These are phyloP conservation scores for Zymoseptoria ardabiliae DNA, from an alignment of 2,329 filamentous ascomycete genomes.

Conservation along the genomic window DNA sequence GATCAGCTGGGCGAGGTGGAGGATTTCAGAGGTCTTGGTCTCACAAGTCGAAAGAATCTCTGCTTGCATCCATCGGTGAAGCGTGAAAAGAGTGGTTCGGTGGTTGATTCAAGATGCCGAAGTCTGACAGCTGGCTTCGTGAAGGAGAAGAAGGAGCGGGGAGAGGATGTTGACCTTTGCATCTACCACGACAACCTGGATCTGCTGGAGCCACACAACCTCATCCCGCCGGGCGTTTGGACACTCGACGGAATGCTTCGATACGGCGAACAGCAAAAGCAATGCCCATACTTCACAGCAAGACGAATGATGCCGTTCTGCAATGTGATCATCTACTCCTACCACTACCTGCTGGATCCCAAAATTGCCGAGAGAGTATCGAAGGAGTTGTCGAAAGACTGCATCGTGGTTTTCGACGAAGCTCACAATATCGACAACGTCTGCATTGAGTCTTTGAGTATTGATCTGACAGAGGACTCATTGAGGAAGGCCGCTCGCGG, in stretches of 20 bases:
- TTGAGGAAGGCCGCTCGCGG: constrained; percentile 83
- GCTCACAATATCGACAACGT: constrained; percentile 99
- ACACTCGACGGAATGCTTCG: constrained; percentile 81
- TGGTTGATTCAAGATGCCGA: constrained; percentile 93
- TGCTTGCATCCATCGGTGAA: constrained; percentile 95
- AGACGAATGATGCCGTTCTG: constrained; percentile 98
- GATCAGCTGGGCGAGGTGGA: constrained; percentile 85
- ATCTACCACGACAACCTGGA: constrained; percentile 98
- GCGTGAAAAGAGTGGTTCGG: constrained; percentile 85
- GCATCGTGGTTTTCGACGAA: constrained; percentile 97
- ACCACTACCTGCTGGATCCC: constrained; percentile 94
- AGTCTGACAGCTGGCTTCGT: constrained; percentile 95
- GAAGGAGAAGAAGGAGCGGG: constrained; percentile 92
- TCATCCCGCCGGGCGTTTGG: constrained; percentile 92
- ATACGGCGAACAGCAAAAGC: constrained; percentile 92
- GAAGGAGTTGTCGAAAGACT: constrained; percentile 92
- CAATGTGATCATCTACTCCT: constrained; percentile 99
- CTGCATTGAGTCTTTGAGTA: constrained; percentile 94
- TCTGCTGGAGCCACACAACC: constrained; percentile 85
- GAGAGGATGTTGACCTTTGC: constrained; percentile 89
- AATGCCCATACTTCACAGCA: constrained; percentile 95
- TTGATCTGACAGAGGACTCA: constrained; percentile 93
- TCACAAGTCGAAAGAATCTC: constrained; percentile 95
- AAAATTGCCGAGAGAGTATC: constrained; percentile 96
- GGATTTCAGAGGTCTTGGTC: constrained; percentile 83